Evolutionary conservation across 2,329 filamentous ascomycete genomes (phyloP).

Genomic region (Fragosphaeria purpurea): DNA sequence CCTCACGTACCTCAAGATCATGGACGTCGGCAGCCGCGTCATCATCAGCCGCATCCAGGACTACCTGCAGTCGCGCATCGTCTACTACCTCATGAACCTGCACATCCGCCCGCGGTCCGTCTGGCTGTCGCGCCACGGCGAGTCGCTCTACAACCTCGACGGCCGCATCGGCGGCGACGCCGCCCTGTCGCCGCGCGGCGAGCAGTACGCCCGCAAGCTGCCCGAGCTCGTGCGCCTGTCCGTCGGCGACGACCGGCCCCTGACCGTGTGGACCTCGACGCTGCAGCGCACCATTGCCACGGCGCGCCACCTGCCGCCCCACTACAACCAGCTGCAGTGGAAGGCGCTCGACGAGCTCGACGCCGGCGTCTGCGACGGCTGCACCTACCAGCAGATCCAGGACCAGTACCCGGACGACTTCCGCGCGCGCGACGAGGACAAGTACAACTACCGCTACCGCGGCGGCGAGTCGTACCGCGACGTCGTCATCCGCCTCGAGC

Average conservation of each 20-base stretch:
- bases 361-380: conserved; percentile 88
- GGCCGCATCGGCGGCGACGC: conserved; percentile 92
- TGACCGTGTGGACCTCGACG: conserved; percentile 54
- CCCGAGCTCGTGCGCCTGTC: conserved; percentile 78
- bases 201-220: conserved; percentile 76
- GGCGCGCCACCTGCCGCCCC: conserved; percentile 65
- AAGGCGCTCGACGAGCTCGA: conserved; percentile 97
- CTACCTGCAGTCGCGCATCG: conserved; percentile 88
- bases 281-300: conserved; percentile 82
- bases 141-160: conserved; percentile 83
- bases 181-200: conserved; percentile 71
- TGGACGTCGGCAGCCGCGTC: conserved; percentile 66
- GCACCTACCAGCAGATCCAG: conserved; percentile 94
- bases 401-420: conserved; percentile 90
- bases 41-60: conserved; percentile 63
- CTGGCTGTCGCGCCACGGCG: conserved; percentile 94
- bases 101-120: conserved; percentile 95
- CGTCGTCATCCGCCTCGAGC: conserved; percentile 92
- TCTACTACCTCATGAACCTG: conserved; percentile 97
- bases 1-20: conserved; percentile 92
- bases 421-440: conserved; percentile 89
- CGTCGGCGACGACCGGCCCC: conserved; percentile 57
- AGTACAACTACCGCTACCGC: conserved; percentile 98
- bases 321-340: conserved; percentile 95
- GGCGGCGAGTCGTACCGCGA: conserved; percentile 94